Evolutionary conservation across 768 basidiomycete species (phyloP), one percentile per base, ranked within the genome.

Genomic region (Lactarius hatsudake): DNA sequence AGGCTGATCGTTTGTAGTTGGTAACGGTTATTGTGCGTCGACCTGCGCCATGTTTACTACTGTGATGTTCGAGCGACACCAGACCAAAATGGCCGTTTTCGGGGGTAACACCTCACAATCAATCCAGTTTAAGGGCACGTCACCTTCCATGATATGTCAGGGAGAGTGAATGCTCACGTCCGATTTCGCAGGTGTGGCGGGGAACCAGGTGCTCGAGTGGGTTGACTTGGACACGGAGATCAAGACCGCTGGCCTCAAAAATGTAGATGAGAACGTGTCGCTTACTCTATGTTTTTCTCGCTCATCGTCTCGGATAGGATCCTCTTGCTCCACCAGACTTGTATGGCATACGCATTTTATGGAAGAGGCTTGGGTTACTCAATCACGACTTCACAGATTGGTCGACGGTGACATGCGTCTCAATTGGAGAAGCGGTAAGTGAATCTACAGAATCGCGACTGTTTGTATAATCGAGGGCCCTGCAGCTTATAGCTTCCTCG

Each of bases 41-140:
- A 84, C 86, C 1, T 86, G 86, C 63, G 81, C 85, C 0, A 79
- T 83, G 77, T 86, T 86, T 70, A 81, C 78, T 48, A 85, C 84
- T 0, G 60, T 83, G 54, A 84, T 87, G 84, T 76, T 76, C 40
- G 85, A 87, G 70, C 73, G 75, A 9, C 81, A 84, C 68, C 67
- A 76, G 2, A 81, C 79, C 7, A 83, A 80, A 71, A 81, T 82
- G 23, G 83, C 79, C 10, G 72, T 83, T 12, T 85, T 86, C 60
- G 84, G 85, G 10, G 84, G 84, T 15, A 82, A 82, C 71, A 80
- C 82, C 9, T 76, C 79, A 5, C 77, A 79, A 68, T 63, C 73
- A 38, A 75, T 85, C 53, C 74, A 86, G 70, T 86, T 76, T 71
- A 84, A 84, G 72, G 84, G 81, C 43, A 56, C 12, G 36, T 15